Percentiles rank a stretch among this genome's conserved stretches.
These are phyloP conservation scores for Pestalotiopsis sp. DNA, from an alignment of 2,329 filamentous ascomycete species.

Conservation along the genomic window DNA sequence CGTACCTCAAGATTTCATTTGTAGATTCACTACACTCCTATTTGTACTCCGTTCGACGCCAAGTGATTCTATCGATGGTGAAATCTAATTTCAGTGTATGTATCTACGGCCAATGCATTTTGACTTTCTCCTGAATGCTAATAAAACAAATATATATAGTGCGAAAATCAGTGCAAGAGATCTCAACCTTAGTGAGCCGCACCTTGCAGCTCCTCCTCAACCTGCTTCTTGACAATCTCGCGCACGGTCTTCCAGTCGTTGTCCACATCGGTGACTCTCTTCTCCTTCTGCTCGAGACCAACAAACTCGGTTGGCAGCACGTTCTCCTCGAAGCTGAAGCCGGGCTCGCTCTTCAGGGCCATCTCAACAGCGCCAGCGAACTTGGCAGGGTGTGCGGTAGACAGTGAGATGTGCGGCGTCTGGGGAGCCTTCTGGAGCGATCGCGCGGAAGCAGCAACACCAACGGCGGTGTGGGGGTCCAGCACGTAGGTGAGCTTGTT, in stretches of 20 bases:
- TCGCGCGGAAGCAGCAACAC: slow-evolving; percentile 74
- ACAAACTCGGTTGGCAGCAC: slow-evolving; percentile 83
- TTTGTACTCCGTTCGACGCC: neutral
- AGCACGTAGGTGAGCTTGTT: slow-evolving; percentile 68
- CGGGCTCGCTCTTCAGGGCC: slow-evolving; percentile 71
- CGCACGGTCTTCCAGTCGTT: slow-evolving; percentile 77
- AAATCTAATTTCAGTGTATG: neutral
- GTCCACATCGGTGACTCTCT: slow-evolving; percentile 69
- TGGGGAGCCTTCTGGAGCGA: slow-evolving; percentile 60
- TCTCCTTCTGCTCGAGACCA: slow-evolving; percentile 76
- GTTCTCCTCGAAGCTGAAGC: slow-evolving; percentile 73
- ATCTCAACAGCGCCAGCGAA: slow-evolving; percentile 84
- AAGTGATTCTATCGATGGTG: neutral
- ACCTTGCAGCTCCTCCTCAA: slow-evolving; percentile 61
- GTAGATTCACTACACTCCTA: neutral
- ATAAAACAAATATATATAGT: neutral
- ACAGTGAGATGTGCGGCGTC: slow-evolving; percentile 78
- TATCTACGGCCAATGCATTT: neutral
- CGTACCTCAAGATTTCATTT: neutral
- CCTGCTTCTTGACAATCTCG: slow-evolving; percentile 74
- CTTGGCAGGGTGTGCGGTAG: slow-evolving; percentile 95
- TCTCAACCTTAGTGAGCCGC: neutral
- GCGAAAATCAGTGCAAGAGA: neutral
- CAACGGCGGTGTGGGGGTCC: slow-evolving; percentile 91
- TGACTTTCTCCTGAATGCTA: neutral